Percentiles rank a stretch among this genome's conserved stretches.
Conservation (phyloP, 345 rosid species). For the Angophora floribunda region DNA sequence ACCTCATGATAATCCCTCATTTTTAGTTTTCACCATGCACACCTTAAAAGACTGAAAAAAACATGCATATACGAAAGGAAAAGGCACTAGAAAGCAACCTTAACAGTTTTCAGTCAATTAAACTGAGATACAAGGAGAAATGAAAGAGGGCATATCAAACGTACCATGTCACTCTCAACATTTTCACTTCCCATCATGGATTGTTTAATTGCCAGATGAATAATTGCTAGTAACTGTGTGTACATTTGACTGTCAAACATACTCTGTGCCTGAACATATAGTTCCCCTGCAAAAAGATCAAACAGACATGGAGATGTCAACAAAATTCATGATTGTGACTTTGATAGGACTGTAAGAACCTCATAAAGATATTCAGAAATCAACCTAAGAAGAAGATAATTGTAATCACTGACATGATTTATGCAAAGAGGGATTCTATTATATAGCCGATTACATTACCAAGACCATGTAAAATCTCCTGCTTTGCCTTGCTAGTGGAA, state of each 20-base stretch:
- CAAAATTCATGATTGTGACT: neutral
- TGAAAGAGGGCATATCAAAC: slow-evolving; percentile 8
- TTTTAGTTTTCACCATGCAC: neutral
- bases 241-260: slow-evolving; percentile 86
- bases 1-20: neutral
- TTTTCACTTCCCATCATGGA: slow-evolving; percentile 37
- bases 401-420: neutral
- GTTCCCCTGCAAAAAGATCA: slow-evolving; percentile 59
- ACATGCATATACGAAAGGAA: neutral
- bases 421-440: neutral
- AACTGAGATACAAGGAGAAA: neutral
- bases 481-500: slow-evolving; percentile 73
- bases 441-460: slow-evolving; percentile 34
- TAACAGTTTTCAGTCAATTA: neutral
- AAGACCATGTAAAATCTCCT: slow-evolving; percentile 82
- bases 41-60: neutral
- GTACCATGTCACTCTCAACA: slow-evolving; percentile 70
- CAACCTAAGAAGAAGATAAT: neutral
- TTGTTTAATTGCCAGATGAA: slow-evolving; percentile 63
- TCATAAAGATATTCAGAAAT: neutral
- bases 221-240: slow-evolving; percentile 59
- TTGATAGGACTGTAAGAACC: neutral
- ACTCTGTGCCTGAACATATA: slow-evolving; percentile 66
- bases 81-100: neutral
- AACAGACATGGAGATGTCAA: neutral